Conservation (phyloP, 2,329 filamentous ascomycete species). For the Fusarium aywerte region DNA sequence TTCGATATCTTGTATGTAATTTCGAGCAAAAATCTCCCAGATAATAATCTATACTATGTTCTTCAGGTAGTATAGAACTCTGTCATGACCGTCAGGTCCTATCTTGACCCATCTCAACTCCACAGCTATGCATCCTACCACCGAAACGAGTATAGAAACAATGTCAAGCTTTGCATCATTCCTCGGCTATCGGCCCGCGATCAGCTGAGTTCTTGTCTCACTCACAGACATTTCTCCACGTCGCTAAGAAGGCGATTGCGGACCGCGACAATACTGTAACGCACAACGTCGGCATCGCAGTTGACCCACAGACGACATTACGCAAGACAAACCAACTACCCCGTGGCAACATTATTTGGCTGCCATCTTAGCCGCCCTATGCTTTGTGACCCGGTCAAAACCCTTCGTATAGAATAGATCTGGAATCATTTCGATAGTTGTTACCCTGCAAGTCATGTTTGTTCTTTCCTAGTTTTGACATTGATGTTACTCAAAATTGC, state of each 20-base stretch:
- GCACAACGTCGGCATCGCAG: neutral
- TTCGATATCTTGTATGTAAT: too few species aligned
- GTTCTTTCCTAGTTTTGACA: too few species aligned
- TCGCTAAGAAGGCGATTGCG: neutral
- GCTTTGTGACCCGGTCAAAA: too few species aligned
- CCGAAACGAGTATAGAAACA: slow-evolving; percentile 20
- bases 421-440: too few species aligned
- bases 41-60: too few species aligned
- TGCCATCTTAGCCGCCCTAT: neutral
- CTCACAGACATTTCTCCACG: slow-evolving; percentile 13
- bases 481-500: too few species aligned
- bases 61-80: neutral
- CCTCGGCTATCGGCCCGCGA: slow-evolving; percentile 13
- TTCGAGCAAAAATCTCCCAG: too few species aligned
- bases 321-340: neutral
- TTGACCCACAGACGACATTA: neutral
- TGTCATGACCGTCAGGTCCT: too few species aligned
- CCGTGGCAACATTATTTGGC: neutral
- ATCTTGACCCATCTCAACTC: neutral
- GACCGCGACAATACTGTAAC: slow-evolving; percentile 12
- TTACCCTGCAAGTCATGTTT: too few species aligned
- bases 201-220: slow-evolving; percentile 19
- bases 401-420: too few species aligned
- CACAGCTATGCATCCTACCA: neutral
- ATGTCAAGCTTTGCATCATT: slow-evolving; percentile 9